These are phyloP conservation scores for Coemansia sp. DNA, from an alignment of 192 early-diverging fungal species.

Conservation along the genomic window DNA sequence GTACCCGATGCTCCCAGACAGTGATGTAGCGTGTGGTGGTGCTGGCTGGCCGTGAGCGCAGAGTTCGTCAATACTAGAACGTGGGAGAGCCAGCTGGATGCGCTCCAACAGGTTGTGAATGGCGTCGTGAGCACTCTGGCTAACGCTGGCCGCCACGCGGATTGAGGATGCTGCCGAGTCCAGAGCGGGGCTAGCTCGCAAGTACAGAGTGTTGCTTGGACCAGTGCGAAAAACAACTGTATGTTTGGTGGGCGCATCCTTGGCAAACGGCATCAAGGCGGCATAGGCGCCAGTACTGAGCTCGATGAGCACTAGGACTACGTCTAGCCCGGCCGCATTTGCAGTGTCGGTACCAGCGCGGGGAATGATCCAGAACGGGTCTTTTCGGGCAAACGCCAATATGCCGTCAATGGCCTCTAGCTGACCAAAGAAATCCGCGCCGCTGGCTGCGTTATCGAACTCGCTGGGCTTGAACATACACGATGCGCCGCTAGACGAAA, in stretches of 20 bases:
- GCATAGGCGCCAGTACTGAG: conserved; percentile 16
- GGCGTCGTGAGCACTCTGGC: conserved; percentile 18
- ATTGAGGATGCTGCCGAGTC: neutral
- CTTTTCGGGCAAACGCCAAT: conserved; percentile 38
- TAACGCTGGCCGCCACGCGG: conserved; percentile 25
- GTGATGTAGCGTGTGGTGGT: neutral
- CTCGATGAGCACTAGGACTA: conserved; percentile 19
- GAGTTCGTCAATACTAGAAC: neutral
- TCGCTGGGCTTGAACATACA: conserved; percentile 17
- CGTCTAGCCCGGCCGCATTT: conserved; percentile 9
- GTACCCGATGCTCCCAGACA: conserved; percentile 23
- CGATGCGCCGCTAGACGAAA: conserved; percentile 20
- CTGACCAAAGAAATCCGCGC: conserved; percentile 10
- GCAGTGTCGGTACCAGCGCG: neutral
- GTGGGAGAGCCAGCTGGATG: conserved; percentile 10
- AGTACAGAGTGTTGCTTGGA: neutral
- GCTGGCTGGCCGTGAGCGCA: neutral
- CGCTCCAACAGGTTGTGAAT: conserved; percentile 21
- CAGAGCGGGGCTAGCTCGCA: neutral
- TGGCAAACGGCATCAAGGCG: conserved; percentile 29
- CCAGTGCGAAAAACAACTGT: conserved; percentile 8
- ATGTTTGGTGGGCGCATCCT: neutral
- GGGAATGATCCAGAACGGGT: conserved; percentile 36
- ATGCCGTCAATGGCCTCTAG: conserved; percentile 16
- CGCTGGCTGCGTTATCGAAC: neutral